Conservation (phyloP, 176 grass and related monocot species). For the Rhynchospora pubera region DNA sequence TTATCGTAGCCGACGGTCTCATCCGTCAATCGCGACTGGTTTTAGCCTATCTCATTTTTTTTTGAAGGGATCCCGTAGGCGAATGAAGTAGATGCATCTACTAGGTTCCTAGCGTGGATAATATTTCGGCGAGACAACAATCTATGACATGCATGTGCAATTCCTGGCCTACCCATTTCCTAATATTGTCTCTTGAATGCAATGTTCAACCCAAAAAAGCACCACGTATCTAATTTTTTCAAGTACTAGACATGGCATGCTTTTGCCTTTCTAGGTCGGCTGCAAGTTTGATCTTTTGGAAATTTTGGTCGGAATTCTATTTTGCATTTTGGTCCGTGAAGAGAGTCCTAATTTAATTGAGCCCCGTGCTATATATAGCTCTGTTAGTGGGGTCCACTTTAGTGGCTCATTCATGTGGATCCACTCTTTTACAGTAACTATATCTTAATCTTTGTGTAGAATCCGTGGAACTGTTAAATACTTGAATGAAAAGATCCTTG, state of each 20-base stretch:
- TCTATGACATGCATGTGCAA: not conserved
- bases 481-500: too few relatives aligned
- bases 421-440: not conserved
- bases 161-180: not conserved
- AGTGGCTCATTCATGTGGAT: too few relatives aligned
- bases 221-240: not conserved
- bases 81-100: not conserved
- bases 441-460: not conserved
- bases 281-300: too few relatives aligned
- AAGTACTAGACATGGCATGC: not conserved
- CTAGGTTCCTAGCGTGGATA: not conserved
- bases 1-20: too few relatives aligned
- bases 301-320: too few relatives aligned
- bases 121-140: not conserved
- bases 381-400: too few relatives aligned
- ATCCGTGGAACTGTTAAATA: not conserved
- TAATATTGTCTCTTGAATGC: constrained; percentile 2
- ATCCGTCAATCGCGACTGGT: too few relatives aligned
- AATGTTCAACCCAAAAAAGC: constrained; percentile 13
- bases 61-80: too few relatives aligned
- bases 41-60: too few relatives aligned
- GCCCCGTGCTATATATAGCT: too few relatives aligned
- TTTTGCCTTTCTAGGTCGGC: not conserved
- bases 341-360: too few relatives aligned
- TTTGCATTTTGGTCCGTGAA: too few relatives aligned